Percentiles rank a stretch among this genome's conserved stretches.
phyloP scores from a whole-genome alignment of 192 early-diverging fungal genomes.

The Coemansia aciculifera region DNA sequence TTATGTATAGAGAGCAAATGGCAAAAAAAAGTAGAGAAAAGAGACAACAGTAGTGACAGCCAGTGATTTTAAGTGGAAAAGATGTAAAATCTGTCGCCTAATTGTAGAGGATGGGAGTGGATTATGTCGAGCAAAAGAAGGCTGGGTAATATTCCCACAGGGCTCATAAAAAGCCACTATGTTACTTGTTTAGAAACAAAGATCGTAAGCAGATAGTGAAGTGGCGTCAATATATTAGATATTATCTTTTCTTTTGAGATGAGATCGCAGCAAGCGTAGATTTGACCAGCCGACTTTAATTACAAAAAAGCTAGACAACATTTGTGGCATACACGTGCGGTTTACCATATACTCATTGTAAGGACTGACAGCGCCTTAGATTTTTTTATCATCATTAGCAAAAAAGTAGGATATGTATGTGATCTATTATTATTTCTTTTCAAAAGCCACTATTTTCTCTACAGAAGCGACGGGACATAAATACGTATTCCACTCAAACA shows the following conservation, averaged over 20 bases:
- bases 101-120: not conserved
- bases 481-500: not conserved
- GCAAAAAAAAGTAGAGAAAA: not conserved
- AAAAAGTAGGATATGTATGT: too few relatives aligned
- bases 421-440: not conserved
- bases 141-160: constrained; percentile 5
- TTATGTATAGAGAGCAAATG: not conserved
- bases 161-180: not conserved
- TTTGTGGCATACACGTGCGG: not conserved
- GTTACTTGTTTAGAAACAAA: not conserved
- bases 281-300: not conserved
- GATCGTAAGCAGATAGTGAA: not conserved
- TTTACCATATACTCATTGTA: not conserved
- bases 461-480: not conserved
- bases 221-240: not conserved
- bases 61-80: not conserved
- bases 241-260: not conserved
- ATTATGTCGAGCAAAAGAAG: not conserved
- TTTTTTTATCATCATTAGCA: too few relatives aligned
- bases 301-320: not conserved
- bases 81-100: not conserved
- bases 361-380: not conserved
- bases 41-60: not conserved
- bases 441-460: not conserved
- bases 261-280: not conserved